Evolutionary conservation across 805 yeast genomes (phyloP).

Genomic region (Candida insectalens): DNA sequence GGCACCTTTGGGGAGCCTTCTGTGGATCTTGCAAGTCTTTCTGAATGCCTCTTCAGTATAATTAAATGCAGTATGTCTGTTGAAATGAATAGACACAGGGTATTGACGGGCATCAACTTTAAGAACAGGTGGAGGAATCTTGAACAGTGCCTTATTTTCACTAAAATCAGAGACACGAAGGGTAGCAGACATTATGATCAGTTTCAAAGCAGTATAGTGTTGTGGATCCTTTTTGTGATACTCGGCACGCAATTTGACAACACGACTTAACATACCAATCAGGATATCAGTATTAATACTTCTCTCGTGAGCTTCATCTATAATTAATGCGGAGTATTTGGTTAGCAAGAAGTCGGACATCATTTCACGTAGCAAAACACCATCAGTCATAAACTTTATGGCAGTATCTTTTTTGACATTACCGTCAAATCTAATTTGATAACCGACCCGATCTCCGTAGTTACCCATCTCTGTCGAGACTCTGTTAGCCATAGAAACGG

Average conservation of each 20-base stretch:
- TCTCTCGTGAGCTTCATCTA: conserved; percentile 98
- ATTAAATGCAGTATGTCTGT: conserved; percentile 63
- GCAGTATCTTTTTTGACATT: conserved; percentile 56
- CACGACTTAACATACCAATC: conserved; percentile 89
- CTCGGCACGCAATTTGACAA: conserved; percentile 59
- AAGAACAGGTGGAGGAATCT: conserved; percentile 72
- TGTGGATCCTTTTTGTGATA: conserved; percentile 37
- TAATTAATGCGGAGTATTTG: conserved; percentile 77
- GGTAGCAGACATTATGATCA: conserved; percentile 96
- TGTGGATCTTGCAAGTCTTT: conserved; percentile 82
- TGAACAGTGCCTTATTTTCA: conserved; percentile 64
- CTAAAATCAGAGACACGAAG: conserved; percentile 88
- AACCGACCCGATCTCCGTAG: conserved; percentile 60
- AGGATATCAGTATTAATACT: conserved; percentile 92
- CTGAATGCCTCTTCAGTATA: conserved; percentile 81
- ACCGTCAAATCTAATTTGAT: conserved; percentile 77
- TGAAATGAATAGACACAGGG: conserved; percentile 90
- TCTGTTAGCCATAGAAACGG: conserved; percentile 83
- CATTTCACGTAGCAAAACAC: conserved; percentile 88
- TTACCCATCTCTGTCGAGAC: conserved; percentile 70
- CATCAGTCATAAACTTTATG: conserved; percentile 88
- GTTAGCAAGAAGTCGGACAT: conserved; percentile 74
- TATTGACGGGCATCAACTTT: conserved; percentile 89
- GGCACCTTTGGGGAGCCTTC: conserved; percentile 84
- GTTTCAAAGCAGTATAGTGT: conserved; percentile 54